A percentile compares a stretch with the other conserved stretches of the same genome.
These are phyloP conservation scores for Suhomyces choctaworum DNA, from an alignment of 1,139 yeast genomes.

Conservation along the genomic window DNA sequence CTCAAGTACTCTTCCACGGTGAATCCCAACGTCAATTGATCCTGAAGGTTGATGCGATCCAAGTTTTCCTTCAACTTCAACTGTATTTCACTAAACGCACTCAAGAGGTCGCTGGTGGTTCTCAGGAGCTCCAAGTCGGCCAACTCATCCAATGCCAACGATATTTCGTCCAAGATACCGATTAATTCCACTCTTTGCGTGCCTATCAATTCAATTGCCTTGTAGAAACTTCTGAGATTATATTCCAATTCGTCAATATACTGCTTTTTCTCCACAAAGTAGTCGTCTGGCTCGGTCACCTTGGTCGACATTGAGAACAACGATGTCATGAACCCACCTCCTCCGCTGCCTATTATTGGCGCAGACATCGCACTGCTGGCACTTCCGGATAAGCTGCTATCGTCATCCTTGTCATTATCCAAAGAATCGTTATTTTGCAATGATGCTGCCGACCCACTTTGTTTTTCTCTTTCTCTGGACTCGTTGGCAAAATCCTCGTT, in stretches of 20 bases:
- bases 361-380: slow-evolving; percentile 8
- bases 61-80: slow-evolving; percentile 68
- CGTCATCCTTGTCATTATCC: slow-evolving; percentile 29
- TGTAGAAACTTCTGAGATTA: slow-evolving; percentile 68
- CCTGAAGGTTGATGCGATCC: slow-evolving; percentile 81
- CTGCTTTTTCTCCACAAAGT: slow-evolving; percentile 66
- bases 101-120: slow-evolving; percentile 55
- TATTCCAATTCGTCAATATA: slow-evolving; percentile 72
- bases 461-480: slow-evolving; percentile 61
- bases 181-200: slow-evolving; percentile 76
- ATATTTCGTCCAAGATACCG: slow-evolving; percentile 40
- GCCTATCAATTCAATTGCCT: slow-evolving; percentile 72
- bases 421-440: slow-evolving; percentile 43
- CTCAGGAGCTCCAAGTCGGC: slow-evolving; percentile 77
- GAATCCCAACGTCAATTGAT: slow-evolving; percentile 80
- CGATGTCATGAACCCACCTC: slow-evolving; percentile 64
- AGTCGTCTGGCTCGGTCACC: slow-evolving; percentile 76
- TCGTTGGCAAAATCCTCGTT: slow-evolving; percentile 69
- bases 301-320: slow-evolving; percentile 59
- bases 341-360: slow-evolving; percentile 18
- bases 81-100: slow-evolving; percentile 70
- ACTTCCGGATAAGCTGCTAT: slow-evolving; percentile 8
- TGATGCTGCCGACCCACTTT: slow-evolving; percentile 55
- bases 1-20: slow-evolving; percentile 88
- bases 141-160: slow-evolving; percentile 67